Evolutionary conservation across 2,329 filamentous ascomycete species (phyloP).

Genomic region (Ciborinia camelliae): DNA sequence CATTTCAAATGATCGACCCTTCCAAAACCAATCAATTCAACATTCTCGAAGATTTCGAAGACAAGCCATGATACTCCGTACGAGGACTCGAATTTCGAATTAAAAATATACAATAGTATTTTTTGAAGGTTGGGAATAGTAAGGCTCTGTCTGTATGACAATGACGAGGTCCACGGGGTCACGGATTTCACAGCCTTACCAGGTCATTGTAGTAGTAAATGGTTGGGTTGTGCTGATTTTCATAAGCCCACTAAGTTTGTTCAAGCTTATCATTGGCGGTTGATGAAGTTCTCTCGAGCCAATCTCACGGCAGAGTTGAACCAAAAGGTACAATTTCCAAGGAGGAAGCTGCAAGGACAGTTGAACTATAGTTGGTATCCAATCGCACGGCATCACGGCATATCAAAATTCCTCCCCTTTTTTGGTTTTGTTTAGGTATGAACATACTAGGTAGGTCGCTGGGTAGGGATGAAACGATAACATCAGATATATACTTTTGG

Average conservation of each 20-base stretch:
- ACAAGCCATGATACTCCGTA: background rate
- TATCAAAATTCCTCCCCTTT: slow-evolving; percentile 19
- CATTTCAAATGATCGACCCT: background rate
- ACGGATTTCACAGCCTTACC: slow-evolving; percentile 27
- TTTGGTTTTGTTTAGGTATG: background rate
- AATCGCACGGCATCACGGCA: too few relatives aligned
- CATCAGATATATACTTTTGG: background rate
- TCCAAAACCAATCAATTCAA: slow-evolving; percentile 9
- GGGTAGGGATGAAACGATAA: slow-evolving; percentile 5
- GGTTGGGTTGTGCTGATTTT: slow-evolving; percentile 20
- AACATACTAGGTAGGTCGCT: too few relatives aligned
- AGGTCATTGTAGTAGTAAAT: slow-evolving; percentile 21
- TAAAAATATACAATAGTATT: too few relatives aligned
- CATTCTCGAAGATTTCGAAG: background rate
- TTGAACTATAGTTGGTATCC: slow-evolving; percentile 19
- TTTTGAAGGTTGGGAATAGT: slow-evolving; percentile 17
- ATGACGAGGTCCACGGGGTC: background rate
- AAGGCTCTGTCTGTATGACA: slow-evolving; percentile 23
- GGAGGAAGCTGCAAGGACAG: slow-evolving; percentile 20
- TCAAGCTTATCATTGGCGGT: slow-evolving; percentile 23
- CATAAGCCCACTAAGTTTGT: slow-evolving; percentile 10
- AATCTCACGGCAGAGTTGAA: slow-evolving; percentile 18
- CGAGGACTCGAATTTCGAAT: background rate
- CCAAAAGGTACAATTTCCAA: background rate
- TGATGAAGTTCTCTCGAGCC: slow-evolving; percentile 10